These are phyloP conservation scores for Albugo laibachii DNA, from an alignment of 352 stramenopile genomes.

Conservation along the genomic window DNA sequence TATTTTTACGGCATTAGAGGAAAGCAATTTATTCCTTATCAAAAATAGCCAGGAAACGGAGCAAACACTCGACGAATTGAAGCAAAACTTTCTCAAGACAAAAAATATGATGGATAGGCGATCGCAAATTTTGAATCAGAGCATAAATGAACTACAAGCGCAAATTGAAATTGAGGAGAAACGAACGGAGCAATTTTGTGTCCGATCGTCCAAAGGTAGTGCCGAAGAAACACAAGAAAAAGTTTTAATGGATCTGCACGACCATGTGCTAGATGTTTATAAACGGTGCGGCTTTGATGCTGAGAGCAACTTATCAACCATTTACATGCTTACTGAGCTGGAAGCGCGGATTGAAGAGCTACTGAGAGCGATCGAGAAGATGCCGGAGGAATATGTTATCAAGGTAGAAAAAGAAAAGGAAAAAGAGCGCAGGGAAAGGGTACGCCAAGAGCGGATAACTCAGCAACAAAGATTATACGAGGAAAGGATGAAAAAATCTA, in stretches of 20 bases:
- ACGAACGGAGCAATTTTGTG: constrained; percentile 55
- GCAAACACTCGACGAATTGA: constrained; percentile 87
- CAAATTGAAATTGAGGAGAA: constrained; percentile 74
- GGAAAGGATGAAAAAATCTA: constrained; percentile 86
- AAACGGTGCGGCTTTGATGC: constrained; percentile 85
- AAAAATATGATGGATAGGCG: constrained; percentile 81
- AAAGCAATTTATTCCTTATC: constrained; percentile 92
- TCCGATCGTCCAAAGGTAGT: constrained; percentile 39
- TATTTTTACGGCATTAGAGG: constrained; percentile 85
- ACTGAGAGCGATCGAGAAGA: constrained; percentile 79
- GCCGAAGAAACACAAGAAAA: constrained; percentile 78
- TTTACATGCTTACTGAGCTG: constrained; percentile 88
- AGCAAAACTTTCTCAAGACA: constrained; percentile 81
- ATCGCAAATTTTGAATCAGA: constrained; percentile 60
- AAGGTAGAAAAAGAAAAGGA: constrained; percentile 91
- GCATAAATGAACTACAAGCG: constrained; percentile 79
- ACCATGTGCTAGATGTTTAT: constrained; percentile 80
- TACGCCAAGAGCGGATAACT: constrained; percentile 81
- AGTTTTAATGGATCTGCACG: constrained; percentile 78
- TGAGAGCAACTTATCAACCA: constrained; percentile 77
- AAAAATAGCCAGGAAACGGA: constrained; percentile 91
- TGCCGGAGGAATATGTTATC: constrained; percentile 86
- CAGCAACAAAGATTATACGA: constrained; percentile 87
- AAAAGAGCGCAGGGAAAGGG: constrained; percentile 82
- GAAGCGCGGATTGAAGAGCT: constrained; percentile 83